Conservation (phyloP, 2,329 filamentous ascomycete species). For the Fusarium tjaetaba region DNA sequence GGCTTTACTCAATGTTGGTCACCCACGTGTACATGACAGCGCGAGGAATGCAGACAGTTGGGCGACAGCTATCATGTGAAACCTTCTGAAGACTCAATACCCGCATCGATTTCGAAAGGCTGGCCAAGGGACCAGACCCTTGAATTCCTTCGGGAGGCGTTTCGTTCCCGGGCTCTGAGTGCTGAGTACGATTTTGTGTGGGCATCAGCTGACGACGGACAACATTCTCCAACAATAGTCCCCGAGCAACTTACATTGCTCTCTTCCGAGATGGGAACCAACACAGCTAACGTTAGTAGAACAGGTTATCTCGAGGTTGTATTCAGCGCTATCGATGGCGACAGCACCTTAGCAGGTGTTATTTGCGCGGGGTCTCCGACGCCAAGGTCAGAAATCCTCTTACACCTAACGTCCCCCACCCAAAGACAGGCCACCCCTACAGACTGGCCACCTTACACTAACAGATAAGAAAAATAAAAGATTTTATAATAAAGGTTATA, state of each 20-base stretch:
- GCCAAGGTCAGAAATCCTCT: constrained; percentile 30
- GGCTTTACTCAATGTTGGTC: constrained; percentile 22
- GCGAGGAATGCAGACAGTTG: constrained; percentile 27
- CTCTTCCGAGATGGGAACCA: constrained; percentile 26
- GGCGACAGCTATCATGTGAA: constrained; percentile 28
- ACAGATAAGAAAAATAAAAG: too few species aligned
- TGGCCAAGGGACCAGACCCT: constrained; percentile 25
- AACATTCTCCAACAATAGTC: constrained; percentile 25
- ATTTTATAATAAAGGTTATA: too few species aligned
- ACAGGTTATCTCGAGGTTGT: background rate
- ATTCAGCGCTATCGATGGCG: background rate
- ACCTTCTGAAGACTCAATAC: background rate
- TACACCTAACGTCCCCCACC: too few species aligned
- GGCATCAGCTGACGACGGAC: constrained; percentile 21
- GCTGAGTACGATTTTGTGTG: constrained; percentile 3
- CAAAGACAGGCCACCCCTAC: too few species aligned
- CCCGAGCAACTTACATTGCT: constrained; percentile 8
- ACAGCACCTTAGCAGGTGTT: constrained; percentile 1
- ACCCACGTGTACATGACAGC: constrained; percentile 27
- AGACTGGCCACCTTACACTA: too few species aligned
- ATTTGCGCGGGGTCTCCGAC: constrained; percentile 31
- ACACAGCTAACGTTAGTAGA: background rate
- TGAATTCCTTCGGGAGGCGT: constrained; percentile 33
- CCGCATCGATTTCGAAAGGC: background rate
- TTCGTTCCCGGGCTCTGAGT: constrained; percentile 10